phyloP scores from a whole-genome alignment of 2,329 filamentous ascomycete genomes.

The Fusarium falciforme region DNA sequence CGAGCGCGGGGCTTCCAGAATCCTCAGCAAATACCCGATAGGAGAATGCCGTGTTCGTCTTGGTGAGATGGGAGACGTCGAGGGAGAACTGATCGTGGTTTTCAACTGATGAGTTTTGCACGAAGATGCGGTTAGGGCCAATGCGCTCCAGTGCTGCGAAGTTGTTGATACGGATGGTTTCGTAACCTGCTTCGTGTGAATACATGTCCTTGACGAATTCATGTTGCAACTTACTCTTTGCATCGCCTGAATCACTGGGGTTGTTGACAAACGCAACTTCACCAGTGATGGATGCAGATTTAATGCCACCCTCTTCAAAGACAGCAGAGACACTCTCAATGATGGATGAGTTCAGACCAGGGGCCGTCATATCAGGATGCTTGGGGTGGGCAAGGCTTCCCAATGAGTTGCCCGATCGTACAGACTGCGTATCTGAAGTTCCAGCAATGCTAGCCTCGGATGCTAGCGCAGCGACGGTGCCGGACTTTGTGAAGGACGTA shows the following conservation, averaged over 20 bases:
- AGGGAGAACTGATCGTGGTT: conserved; percentile 84
- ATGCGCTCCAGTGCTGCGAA: conserved; percentile 91
- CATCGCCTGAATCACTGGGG: conserved; percentile 56
- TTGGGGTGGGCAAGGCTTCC: conserved; percentile 75
- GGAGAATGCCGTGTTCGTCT: conserved; percentile 86
- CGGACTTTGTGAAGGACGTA: conserved; percentile 42
- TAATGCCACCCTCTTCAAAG: conserved; percentile 80
- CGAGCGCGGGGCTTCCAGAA: conserved; percentile 55
- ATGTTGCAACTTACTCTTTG: conserved; percentile 58
- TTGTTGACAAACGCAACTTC: conserved; percentile 93
- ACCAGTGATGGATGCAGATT: conserved; percentile 80
- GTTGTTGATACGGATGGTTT: conserved; percentile 87
- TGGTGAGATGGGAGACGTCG: conserved; percentile 76
- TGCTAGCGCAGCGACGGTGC: conserved; percentile 66
- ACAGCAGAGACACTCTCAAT: conserved; percentile 91
- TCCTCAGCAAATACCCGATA: conserved; percentile 86
- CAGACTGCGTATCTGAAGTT: conserved; percentile 87
- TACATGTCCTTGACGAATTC: too few relatives aligned
- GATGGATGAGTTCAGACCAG: conserved; percentile 87
- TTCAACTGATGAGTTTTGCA: conserved; percentile 73
- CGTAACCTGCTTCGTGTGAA: conserved; percentile 55
- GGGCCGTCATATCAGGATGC: conserved; percentile 83
- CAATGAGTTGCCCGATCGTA: conserved; percentile 87
- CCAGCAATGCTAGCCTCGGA: conserved; percentile 71
- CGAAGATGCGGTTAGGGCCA: conserved; percentile 91